These are phyloP conservation scores for Epichloe gansuensis DNA, from an alignment of 2,329 filamentous ascomycete genomes.

Conservation along the genomic window DNA sequence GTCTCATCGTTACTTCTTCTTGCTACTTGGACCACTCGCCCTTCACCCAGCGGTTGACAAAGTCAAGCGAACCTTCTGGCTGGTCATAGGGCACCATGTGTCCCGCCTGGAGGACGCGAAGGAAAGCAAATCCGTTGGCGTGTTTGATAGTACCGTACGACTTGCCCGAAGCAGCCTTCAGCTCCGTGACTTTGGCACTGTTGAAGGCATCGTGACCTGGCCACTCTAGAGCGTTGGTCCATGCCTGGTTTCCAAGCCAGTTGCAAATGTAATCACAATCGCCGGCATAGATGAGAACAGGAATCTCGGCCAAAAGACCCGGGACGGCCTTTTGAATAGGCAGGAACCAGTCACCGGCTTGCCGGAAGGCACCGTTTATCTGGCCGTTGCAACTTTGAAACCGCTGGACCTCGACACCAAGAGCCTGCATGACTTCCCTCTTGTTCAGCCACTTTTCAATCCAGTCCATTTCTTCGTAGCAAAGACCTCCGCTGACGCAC, in stretches of 20 bases:
- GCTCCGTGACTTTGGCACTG: conserved; percentile 55
- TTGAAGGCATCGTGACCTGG: conserved; percentile 72
- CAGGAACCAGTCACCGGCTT: conserved; percentile 97
- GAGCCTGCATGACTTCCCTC: conserved; percentile 66
- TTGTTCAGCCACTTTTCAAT: conserved; percentile 84
- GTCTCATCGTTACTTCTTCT: not conserved
- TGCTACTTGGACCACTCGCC: conserved; percentile 56
- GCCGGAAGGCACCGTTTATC: conserved; percentile 95
- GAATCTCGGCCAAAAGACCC: conserved; percentile 75
- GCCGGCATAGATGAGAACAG: conserved; percentile 86
- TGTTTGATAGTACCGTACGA: conserved; percentile 69
- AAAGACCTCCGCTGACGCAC: conserved; percentile 80
- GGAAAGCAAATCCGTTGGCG: conserved; percentile 95
- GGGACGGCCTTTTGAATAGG: conserved; percentile 87
- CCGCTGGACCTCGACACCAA: conserved; percentile 76
- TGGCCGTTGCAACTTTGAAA: conserved; percentile 96
- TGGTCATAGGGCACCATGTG: conserved; percentile 99
- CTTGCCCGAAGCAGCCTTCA: conserved; percentile 42
- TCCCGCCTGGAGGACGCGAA: conserved; percentile 76
- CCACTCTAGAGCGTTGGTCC: conserved; percentile 92
- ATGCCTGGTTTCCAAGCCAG: conserved; percentile 96
- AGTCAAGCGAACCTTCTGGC: conserved; percentile 77
- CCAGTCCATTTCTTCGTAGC: conserved; percentile 84
- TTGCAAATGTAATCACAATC: conserved; percentile 89
- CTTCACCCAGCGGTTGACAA: conserved; percentile 87